Evolutionary conservation across 2,329 filamentous ascomycete genomes (phyloP).

Genomic region (Penicillium hordei): DNA sequence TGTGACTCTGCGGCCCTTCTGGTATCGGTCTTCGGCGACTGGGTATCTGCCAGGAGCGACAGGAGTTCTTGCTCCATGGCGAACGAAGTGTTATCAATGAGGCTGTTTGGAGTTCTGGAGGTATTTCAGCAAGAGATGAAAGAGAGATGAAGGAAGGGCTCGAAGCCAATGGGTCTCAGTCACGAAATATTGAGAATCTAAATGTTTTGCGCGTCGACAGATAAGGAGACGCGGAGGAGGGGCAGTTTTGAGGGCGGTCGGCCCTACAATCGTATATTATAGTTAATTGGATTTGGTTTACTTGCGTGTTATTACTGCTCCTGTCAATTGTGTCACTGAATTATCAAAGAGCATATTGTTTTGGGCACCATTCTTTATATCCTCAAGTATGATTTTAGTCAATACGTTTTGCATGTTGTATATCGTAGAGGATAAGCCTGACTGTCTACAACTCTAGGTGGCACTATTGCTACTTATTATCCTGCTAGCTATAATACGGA

Average conservation of each 20-base stretch:
- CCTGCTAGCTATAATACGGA: background rate
- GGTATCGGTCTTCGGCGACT: constrained; percentile 70
- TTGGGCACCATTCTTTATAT: background rate
- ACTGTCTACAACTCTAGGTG: background rate
- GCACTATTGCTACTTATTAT: background rate
- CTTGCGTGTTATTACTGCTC: background rate
- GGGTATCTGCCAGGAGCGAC: constrained; percentile 81
- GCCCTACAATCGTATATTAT: background rate
- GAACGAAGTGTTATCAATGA: constrained; percentile 11
- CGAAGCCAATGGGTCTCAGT: constrained; percentile 2
- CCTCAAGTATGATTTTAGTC: background rate
- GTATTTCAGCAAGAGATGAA: background rate
- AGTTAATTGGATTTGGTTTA: background rate
- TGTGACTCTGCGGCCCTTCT: constrained; percentile 85
- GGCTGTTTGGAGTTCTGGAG: background rate
- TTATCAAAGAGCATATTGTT: background rate
- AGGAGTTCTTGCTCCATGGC: constrained; percentile 91
- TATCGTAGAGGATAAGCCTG: background rate
- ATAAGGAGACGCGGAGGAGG: constrained; percentile 20
- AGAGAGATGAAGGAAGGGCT: background rate
- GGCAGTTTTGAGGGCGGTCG: constrained; percentile 17
- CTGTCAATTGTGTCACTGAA: background rate
- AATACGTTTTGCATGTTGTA: background rate
- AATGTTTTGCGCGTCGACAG: constrained; percentile 16
- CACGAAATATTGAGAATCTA: constrained; percentile 6